Evolutionary conservation across 2,329 filamentous ascomycete genomes (phyloP), one percentile per base, ranked within the genome.

Genomic region (Penicillium sp.): DNA sequence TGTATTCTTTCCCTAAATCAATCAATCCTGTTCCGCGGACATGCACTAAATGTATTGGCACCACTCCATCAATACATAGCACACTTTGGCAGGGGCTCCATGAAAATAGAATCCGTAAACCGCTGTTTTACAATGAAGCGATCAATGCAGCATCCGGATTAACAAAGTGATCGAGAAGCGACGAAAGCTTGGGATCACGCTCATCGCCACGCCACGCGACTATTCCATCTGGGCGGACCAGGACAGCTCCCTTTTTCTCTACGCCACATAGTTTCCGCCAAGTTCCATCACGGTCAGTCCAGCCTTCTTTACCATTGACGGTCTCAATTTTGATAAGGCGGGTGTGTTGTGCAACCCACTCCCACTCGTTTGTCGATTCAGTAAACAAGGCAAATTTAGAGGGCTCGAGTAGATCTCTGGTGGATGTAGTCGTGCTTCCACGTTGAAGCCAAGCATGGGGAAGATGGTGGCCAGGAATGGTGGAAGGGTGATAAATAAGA

Each of bases 171-270:
- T 37, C 33, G 7, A 37, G 33, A 9, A n/a, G 3, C 5, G 33
- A 37, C 2, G 50, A 61, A 21, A 56, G 33, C 16, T 37, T 37
- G 33, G 7, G 5, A 16, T 37, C 33, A n/a, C 14, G 16, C 4
- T 37, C 33, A 9, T 23, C 42, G 19, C 42, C 42, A 25, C 61
- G 50, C 67, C 62, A 74, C 7, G 63, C 64, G 29, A 72, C 67
- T 46, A 73, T 71, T 13, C 68, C 67, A 59, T 74, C 72, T 9
- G 71, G 69, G 27, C 72, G 58, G 11, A 71, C 69, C 10, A 74
- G 63, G 1, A 72, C 61, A 26, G 67, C 71, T 3, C 68, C 70
- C 21, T 57, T 43, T 1, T 39, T 57, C 9, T 62, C 65, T 8
- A 58, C 58, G 3, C 23, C 23, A n/a, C 29, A 47, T 9, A 64